These are phyloP conservation scores for Erythrophleum ivorense DNA, from an alignment of 331 rosid species.

Conservation along the genomic window DNA sequence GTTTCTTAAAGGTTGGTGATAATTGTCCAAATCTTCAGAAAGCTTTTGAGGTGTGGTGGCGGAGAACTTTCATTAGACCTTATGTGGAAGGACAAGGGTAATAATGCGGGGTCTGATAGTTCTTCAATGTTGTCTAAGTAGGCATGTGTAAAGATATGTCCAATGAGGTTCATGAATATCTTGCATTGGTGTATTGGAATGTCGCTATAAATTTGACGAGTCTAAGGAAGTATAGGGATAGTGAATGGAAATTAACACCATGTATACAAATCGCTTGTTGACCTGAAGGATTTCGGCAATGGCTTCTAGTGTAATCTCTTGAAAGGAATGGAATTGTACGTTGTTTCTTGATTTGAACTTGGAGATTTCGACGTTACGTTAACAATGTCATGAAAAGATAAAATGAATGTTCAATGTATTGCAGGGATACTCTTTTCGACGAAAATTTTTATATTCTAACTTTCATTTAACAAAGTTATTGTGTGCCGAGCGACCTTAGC, in stretches of 20 bases:
- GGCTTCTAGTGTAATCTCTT: constrained; percentile 34
- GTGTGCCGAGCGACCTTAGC: no score
- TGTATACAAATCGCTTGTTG: constrained; percentile 10
- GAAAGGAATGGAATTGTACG: constrained; percentile 37
- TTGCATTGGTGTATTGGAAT: constrained; percentile 26
- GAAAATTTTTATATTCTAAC: not conserved
- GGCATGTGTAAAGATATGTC: constrained; percentile 21
- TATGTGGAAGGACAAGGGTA: constrained; percentile 65
- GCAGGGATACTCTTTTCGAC: not conserved
- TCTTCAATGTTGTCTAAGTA: constrained; percentile 46
- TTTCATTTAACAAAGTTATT: no score
- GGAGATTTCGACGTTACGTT: not conserved
- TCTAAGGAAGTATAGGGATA: not conserved
- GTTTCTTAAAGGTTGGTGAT: constrained; percentile 80
- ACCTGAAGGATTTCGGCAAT: constrained; percentile 29
- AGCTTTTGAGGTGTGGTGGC: constrained; percentile 99
- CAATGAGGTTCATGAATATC: not conserved
- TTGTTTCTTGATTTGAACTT: not conserved
- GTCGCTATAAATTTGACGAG: not conserved
- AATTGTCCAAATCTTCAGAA: constrained; percentile 92
- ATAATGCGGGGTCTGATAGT: constrained; percentile 51
- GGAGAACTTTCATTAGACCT: constrained; percentile 87
- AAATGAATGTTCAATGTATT: not conserved
- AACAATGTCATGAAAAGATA: not conserved
- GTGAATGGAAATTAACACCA: not conserved